A percentile compares a stretch with the other conserved stretches of the same genome.
Conservation (phyloP, 2,329 filamentous ascomycete genomes). For the Aspergillus quadrilineatus region DNA sequence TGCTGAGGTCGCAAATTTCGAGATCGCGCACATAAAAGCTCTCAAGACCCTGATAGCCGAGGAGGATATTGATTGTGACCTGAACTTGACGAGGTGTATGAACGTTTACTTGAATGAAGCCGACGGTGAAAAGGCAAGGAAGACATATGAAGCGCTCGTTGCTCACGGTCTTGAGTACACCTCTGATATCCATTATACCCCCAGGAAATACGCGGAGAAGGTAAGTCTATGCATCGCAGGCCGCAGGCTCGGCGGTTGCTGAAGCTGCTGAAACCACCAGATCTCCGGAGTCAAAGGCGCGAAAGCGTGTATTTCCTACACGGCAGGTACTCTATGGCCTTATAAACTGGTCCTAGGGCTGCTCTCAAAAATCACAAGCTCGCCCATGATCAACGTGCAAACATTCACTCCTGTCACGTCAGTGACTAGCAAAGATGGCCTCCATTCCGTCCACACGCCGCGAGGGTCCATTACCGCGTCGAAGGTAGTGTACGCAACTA, state of each 20-base stretch:
- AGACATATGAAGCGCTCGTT: slow-evolving; percentile 33
- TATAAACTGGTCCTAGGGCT: slow-evolving; percentile 79
- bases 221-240: slow-evolving; percentile 19
- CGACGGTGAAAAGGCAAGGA: slow-evolving; percentile 29
- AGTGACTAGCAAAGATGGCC: slow-evolving; percentile 46
- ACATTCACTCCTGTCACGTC: slow-evolving; percentile 50
- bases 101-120: slow-evolving; percentile 43
- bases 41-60: slow-evolving; percentile 42
- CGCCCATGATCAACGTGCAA: slow-evolving; percentile 52
- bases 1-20: slow-evolving; percentile 43
- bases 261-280: slow-evolving; percentile 9
- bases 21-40: slow-evolving; percentile 42
- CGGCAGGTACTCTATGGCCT: slow-evolving; percentile 51
- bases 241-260: neutral
- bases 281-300: slow-evolving; percentile 44
- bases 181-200: slow-evolving; percentile 31
- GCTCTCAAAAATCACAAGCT: slow-evolving; percentile 57
- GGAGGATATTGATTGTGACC: slow-evolving; percentile 49
- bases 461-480: slow-evolving; percentile 64
- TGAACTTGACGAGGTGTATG: slow-evolving; percentile 42
- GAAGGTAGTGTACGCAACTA: slow-evolving; percentile 75
- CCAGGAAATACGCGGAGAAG: slow-evolving; percentile 30
- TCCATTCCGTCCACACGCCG: slow-evolving; percentile 55
- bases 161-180: slow-evolving; percentile 28
- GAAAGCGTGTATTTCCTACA: slow-evolving; percentile 38